Conservation (phyloP, 805 yeast genomes). For the Millerozyma acaciae region DNA sequence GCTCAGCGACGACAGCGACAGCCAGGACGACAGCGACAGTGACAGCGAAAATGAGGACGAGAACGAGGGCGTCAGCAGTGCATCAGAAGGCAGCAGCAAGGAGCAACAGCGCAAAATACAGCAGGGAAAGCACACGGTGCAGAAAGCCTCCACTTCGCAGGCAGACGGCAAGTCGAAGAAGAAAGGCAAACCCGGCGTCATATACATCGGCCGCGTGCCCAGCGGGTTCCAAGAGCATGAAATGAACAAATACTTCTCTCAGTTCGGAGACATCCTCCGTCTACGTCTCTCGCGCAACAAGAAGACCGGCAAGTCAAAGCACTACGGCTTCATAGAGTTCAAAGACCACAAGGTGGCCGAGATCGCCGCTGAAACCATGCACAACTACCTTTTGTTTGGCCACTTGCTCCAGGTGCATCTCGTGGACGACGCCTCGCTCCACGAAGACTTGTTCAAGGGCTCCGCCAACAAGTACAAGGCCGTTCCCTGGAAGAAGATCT, state of each 20-base stretch:
- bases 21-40: conserved; percentile 13
- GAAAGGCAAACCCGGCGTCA: conserved; percentile 51
- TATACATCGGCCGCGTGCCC: conserved; percentile 91
- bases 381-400: conserved; percentile 84
- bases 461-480: conserved; percentile 51
- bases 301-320: conserved; percentile 86
- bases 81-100: conserved; percentile 15
- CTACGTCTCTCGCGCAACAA: conserved; percentile 83
- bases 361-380: conserved; percentile 92
- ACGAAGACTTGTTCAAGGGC: conserved; percentile 55
- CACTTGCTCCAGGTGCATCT: conserved; percentile 68
- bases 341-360: conserved; percentile 69
- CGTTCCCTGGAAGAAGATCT: conserved; percentile 57
- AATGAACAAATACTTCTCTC: conserved; percentile 74
- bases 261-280: conserved; percentile 82
- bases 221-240: conserved; percentile 86
- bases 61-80: conserved; percentile 22
- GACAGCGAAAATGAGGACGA: conserved; percentile 21
- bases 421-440: conserved; percentile 53
- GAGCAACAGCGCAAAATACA: conserved; percentile 5
- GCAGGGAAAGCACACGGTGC: conserved; percentile 10
- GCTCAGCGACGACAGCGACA: conserved; percentile 11
- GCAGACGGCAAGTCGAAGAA: conserved; percentile 8
- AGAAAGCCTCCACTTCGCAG: conserved; percentile 14
- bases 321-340: conserved; percentile 88